Evolutionary conservation across 805 yeast species (phyloP).

Genomic region (Starmerella sp.): DNA sequence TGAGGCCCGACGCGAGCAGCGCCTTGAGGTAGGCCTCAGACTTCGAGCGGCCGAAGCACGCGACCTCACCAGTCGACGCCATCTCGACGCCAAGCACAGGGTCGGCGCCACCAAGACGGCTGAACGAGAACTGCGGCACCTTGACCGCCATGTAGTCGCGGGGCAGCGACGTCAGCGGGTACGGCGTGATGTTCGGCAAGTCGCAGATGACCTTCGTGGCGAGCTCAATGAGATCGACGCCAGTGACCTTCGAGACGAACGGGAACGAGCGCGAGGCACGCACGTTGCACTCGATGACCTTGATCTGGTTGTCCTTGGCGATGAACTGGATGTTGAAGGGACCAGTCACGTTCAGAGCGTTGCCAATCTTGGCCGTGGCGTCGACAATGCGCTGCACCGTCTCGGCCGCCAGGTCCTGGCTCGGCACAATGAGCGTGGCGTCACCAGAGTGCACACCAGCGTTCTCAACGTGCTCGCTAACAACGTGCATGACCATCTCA

Average conservation of each 20-base stretch:
- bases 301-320: conserved; percentile 88
- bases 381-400: conserved; percentile 83
- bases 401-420: conserved; percentile 86
- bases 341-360: conserved; percentile 90
- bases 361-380: conserved; percentile 92
- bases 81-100: conserved; percentile 97
- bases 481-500: conserved; percentile 90
- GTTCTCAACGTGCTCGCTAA: conserved; percentile 95
- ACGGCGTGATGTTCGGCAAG: conserved; percentile 55
- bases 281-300: conserved; percentile 96
- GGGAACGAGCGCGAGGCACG: conserved; percentile 99
- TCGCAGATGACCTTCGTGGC: conserved; percentile 77
- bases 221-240: conserved; percentile 91
- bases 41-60: conserved; percentile 89
- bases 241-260: conserved; percentile 93
- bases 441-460: conserved; percentile 99
- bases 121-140: conserved; percentile 96
- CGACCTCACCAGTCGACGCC: conserved; percentile 99
- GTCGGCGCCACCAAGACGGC: conserved; percentile 94
- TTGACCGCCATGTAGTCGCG: conserved; percentile 91
- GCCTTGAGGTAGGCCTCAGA: conserved; percentile 96
- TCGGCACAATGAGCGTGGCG: conserved; percentile 94
- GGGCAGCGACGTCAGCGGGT: conserved; percentile 81
- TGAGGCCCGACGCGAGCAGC: conserved; percentile 88
- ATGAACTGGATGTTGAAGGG: conserved; percentile 96